A percentile compares a stretch with the other conserved stretches of the same genome.
phyloP scores from a whole-genome alignment of 768 basidiomycete genomes.

The Trametes meyenii region DNA sequence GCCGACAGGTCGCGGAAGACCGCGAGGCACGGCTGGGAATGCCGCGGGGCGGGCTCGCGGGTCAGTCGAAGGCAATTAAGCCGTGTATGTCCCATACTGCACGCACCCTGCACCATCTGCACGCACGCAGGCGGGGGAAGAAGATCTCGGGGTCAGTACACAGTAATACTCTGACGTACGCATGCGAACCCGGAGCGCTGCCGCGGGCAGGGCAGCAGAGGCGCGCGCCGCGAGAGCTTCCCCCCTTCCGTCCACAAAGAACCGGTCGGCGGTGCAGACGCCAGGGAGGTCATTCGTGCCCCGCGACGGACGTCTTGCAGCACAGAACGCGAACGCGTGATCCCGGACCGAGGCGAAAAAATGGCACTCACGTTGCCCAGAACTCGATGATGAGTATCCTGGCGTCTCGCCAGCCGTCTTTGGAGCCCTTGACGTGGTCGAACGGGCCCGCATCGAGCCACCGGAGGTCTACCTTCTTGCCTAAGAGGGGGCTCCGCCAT shows the following conservation, averaged over 20 bases:
- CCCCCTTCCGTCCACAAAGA: background rate
- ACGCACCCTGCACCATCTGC: constrained; percentile 32
- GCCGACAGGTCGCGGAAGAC: constrained; percentile 33
- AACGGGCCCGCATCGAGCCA: constrained; percentile 34
- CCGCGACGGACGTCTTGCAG: background rate
- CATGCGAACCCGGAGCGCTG: background rate
- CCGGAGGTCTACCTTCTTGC: constrained; percentile 30
- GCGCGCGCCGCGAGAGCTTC: constrained; percentile 12
- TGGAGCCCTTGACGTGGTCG: constrained; percentile 29
- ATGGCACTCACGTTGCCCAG: constrained; percentile 35
- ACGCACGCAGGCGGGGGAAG: constrained; percentile 1
- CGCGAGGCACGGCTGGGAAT: constrained; percentile 33
- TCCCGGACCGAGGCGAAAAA: too few relatives aligned
- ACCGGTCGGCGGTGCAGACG: background rate
- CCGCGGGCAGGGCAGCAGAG: background rate
- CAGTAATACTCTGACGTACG: constrained; percentile 12
- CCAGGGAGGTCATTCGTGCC: background rate
- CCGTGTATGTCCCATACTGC: constrained; percentile 22
- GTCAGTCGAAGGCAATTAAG: constrained; percentile 24
- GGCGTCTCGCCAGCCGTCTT: constrained; percentile 32
- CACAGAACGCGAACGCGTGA: background rate
- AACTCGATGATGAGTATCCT: constrained; percentile 34
- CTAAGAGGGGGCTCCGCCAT: constrained; percentile 34
- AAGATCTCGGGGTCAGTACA: constrained; percentile 24
- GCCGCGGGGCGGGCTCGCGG: constrained; percentile 5